A percentile compares a stretch with the other conserved stretches of the same genome.
phyloP scores from a whole-genome alignment of 345 rosid species.

The Fremontodendron californicum region DNA sequence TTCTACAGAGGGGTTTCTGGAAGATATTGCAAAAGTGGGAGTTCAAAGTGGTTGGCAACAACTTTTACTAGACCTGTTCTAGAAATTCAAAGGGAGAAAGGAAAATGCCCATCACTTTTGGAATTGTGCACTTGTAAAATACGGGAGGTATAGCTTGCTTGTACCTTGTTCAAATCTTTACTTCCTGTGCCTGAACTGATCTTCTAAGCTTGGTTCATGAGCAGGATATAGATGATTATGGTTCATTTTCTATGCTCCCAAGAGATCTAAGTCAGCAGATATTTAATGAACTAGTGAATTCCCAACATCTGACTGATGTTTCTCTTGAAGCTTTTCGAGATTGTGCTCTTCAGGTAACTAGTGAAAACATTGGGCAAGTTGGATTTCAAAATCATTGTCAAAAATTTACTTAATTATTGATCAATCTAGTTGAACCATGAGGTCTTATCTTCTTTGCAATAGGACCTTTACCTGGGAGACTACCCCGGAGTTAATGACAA shows the following conservation, averaged over 20 bases:
- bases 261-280: slow-evolving; percentile 87
- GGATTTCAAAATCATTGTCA: not conserved
- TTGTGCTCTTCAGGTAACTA: slow-evolving; percentile 81
- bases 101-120: slow-evolving; percentile 64
- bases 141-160: slow-evolving; percentile 43
- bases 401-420: not conserved
- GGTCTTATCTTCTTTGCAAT: slow-evolving; percentile 19
- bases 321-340: slow-evolving; percentile 70
- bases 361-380: not conserved
- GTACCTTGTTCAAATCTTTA: not conserved
- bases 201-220: slow-evolving; percentile 20
- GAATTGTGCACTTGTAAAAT: slow-evolving; percentile 63
- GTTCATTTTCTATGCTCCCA: slow-evolving; percentile 60
- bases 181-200: slow-evolving; percentile 3
- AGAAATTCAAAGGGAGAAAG: slow-evolving; percentile 35
- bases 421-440: not conserved
- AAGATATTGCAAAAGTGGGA: slow-evolving; percentile 58
- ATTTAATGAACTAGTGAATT: slow-evolving; percentile 61
- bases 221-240: slow-evolving; percentile 62
- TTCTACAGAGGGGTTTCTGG: slow-evolving; percentile 48
- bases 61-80: slow-evolving; percentile 52
- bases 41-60: slow-evolving; percentile 84
- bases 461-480: slow-evolving; percentile 78
- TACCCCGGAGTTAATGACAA: slow-evolving; percentile 72
- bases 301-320: slow-evolving; percentile 39